phyloP scores from a whole-genome alignment of 139 green algal species.

The Coelastrella sp. region DNA sequence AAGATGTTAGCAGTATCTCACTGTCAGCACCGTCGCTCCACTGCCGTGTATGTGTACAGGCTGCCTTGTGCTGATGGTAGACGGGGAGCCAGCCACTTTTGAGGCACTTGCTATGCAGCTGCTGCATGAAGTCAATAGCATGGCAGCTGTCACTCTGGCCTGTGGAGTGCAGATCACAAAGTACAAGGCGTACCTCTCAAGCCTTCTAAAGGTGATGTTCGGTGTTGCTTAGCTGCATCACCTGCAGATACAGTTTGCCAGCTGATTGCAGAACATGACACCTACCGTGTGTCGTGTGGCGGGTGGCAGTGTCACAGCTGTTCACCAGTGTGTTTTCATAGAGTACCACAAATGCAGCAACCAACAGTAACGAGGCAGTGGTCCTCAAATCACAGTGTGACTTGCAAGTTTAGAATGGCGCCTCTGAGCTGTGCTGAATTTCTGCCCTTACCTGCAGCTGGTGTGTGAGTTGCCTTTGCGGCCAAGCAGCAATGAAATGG shows the following conservation, averaged over 20 bases:
- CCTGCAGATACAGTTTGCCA: not conserved
- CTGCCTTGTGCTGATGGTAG: not conserved
- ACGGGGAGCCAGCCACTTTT: not conserved
- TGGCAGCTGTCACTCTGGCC: not conserved
- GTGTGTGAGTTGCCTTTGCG: slow-evolving; percentile 25
- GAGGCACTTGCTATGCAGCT: slow-evolving; percentile 6
- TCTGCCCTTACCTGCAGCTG: not conserved
- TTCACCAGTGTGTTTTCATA: too few species aligned
- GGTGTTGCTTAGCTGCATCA: not conserved
- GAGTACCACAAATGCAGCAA: not conserved
- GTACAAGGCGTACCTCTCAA: slow-evolving; percentile 36
- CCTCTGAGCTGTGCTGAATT: not conserved
- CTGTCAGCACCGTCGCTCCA: too few species aligned
- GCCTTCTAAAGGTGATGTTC: slow-evolving; percentile 29
- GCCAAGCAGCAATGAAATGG: not conserved
- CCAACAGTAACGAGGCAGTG: not conserved
- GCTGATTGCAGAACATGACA: not conserved
- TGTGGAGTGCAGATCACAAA: not conserved
- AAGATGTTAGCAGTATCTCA: too few species aligned
- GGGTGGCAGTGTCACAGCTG: too few species aligned
- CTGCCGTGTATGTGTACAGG: not conserved
- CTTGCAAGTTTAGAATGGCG: not conserved
- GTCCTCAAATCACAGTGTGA: not conserved
- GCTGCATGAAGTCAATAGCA: not conserved
- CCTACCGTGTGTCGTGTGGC: too few species aligned